phyloP scores from a whole-genome alignment of 441 rosid species.

The Melastoma candidum region DNA sequence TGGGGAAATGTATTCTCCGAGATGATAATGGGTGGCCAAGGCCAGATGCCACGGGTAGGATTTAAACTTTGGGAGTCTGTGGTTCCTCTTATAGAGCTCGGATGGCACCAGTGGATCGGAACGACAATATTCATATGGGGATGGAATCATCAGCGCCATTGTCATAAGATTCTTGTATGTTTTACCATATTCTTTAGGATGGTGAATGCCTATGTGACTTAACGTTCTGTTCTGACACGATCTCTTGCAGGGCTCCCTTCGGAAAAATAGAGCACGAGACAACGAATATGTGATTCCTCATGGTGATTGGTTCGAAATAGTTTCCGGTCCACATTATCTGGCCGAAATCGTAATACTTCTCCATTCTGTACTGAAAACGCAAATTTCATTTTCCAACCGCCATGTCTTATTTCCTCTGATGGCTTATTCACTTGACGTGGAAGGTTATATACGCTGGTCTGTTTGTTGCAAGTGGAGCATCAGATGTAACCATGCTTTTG shows the following conservation, averaged over 20 bases:
- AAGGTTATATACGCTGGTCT: conserved; percentile 62
- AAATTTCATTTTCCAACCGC: too few species aligned
- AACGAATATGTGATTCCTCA: conserved; percentile 44
- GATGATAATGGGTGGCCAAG: conserved; percentile 35
- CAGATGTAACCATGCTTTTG: conserved; percentile 51
- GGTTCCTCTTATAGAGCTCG: conserved; percentile 37
- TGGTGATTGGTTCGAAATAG: conserved; percentile 77
- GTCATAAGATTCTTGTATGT: conserved; percentile 59
- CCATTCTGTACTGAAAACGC: conserved; percentile 3
- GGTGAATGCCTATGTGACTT: too few species aligned
- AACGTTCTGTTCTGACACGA: too few species aligned
- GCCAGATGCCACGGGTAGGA: conserved; percentile 19
- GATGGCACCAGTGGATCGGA: conserved; percentile 50
- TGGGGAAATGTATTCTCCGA: conserved; percentile 23
- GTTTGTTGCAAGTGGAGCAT: conserved; percentile 66
- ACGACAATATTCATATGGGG: conserved; percentile 52
- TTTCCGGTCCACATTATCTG: conserved; percentile 68
- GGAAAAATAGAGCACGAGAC: conserved; percentile 22
- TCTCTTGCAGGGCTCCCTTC: conserved; percentile 37
- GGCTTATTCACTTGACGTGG: conserved; percentile 3
- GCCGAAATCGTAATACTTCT: conserved; percentile 57
- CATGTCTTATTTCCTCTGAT: neutral
- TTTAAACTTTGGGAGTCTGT: conserved; percentile 23
- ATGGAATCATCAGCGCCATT: conserved; percentile 52
- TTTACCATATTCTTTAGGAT: neutral